phyloP scores from a whole-genome alignment of 2,329 filamentous ascomycete species.

The Teratosphaeria zuluensis region DNA sequence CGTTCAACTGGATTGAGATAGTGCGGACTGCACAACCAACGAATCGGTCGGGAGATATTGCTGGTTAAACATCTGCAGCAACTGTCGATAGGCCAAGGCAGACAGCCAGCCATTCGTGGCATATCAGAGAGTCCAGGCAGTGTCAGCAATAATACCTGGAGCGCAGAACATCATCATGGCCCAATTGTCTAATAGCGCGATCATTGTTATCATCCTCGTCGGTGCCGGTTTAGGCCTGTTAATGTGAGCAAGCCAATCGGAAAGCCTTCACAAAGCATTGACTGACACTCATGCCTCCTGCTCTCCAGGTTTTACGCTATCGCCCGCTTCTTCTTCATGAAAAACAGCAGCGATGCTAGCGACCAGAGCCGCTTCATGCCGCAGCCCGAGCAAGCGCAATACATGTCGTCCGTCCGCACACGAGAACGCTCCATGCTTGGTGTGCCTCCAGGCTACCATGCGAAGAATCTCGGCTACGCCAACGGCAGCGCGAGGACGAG shows the following conservation, averaged over 20 bases:
- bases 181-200: background rate
- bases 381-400: background rate
- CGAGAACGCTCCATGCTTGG: background rate
- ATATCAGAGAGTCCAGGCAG: background rate
- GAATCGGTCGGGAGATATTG: background rate
- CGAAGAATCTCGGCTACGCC: background rate
- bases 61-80: background rate
- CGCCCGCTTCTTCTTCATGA: background rate
- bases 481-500: background rate
- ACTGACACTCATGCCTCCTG: background rate
- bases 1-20: background rate
- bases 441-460: background rate
- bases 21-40: background rate
- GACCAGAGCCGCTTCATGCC: background rate
- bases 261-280: background rate
- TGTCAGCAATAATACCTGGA: background rate
- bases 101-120: background rate
- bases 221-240: background rate
- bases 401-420: background rate
- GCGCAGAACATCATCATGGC: background rate
- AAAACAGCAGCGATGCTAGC: background rate
- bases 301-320: background rate
- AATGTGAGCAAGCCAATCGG: background rate
- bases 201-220: background rate
- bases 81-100: background rate